A percentile compares a stretch with the other conserved stretches of the same genome.
Evolutionary conservation across 1,139 yeast species (phyloP).

Genomic region (Pichia sp.): DNA sequence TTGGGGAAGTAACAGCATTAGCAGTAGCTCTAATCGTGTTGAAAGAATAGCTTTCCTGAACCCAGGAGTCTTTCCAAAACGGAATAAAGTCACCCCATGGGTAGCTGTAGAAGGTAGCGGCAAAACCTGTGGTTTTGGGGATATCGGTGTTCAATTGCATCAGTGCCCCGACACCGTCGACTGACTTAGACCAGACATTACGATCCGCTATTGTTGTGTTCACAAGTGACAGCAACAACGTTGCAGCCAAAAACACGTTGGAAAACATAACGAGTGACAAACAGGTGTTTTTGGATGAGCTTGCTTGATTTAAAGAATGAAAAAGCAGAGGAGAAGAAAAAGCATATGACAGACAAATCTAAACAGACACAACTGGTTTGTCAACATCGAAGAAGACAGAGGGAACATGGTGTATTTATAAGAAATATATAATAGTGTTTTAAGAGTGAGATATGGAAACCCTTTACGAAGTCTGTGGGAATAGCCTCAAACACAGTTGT

Average conservation of each 20-base stretch:
- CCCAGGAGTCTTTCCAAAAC: conserved; percentile 1
- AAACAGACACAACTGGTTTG: neutral
- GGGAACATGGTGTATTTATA: neutral
- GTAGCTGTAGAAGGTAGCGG: conserved; percentile 2
- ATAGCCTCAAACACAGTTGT: no score
- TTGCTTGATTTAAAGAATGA: neutral
- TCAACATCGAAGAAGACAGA: neutral
- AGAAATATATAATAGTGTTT: neutral
- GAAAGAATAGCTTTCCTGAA: conserved; percentile 1
- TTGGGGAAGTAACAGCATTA: conserved; percentile 8
- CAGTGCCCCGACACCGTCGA: neutral
- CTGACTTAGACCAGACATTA: neutral
- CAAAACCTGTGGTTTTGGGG: conserved; percentile 10
- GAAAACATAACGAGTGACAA: conserved; percentile 5
- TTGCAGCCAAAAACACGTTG: conserved; percentile 4
- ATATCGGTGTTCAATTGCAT: neutral
- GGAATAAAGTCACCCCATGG: neutral
- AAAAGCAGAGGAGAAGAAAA: neutral
- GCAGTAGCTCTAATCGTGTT: neutral
- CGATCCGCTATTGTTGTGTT: neutral
- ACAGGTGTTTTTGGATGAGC: neutral
- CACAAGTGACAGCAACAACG: conserved; percentile 7
- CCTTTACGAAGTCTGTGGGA: neutral
- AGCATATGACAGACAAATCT: neutral
- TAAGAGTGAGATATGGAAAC: no score